phyloP scores from a whole-genome alignment of 192 early-diverging fungal species.

The Chytriomyces sp. region DNA sequence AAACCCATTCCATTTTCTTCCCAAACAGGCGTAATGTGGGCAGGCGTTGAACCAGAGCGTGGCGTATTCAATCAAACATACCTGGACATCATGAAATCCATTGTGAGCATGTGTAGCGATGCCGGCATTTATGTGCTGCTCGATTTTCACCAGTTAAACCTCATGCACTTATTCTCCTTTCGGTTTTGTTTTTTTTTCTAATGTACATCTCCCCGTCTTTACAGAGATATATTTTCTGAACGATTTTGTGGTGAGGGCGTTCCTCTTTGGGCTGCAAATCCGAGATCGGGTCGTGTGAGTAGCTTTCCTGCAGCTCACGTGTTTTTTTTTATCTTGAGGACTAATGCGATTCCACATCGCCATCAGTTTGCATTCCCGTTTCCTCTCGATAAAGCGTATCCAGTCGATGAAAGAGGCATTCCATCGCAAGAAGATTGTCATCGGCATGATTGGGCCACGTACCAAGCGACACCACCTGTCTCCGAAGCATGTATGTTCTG shows the following conservation, averaged over 20 bases:
- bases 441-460: constrained; percentile 19
- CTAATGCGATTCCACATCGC: not conserved
- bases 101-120: constrained; percentile 54
- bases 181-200: constrained; percentile 51
- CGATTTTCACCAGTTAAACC: constrained; percentile 68
- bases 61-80: constrained; percentile 63
- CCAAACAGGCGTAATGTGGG: constrained; percentile 55
- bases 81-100: constrained; percentile 55
- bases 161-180: constrained; percentile 44
- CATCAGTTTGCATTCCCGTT: constrained; percentile 34
- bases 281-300: not conserved
- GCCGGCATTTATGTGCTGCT: constrained; percentile 67
- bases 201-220: constrained; percentile 22
- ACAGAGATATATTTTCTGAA: constrained; percentile 25
- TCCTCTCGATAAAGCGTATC: constrained; percentile 19
- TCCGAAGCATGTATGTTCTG: constrained; percentile 46
- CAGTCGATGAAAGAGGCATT: constrained; percentile 25
- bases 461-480: constrained; percentile 49
- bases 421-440: constrained; percentile 27
- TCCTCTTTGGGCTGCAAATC: constrained; percentile 33
- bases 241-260: constrained; percentile 42
- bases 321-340: too few species aligned
- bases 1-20: not conserved
- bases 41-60: constrained; percentile 66
- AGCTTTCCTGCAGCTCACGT: too few species aligned